Evolutionary conservation across 2,329 filamentous ascomycete genomes (phyloP).

Genomic region (Lachnellula cervina): DNA sequence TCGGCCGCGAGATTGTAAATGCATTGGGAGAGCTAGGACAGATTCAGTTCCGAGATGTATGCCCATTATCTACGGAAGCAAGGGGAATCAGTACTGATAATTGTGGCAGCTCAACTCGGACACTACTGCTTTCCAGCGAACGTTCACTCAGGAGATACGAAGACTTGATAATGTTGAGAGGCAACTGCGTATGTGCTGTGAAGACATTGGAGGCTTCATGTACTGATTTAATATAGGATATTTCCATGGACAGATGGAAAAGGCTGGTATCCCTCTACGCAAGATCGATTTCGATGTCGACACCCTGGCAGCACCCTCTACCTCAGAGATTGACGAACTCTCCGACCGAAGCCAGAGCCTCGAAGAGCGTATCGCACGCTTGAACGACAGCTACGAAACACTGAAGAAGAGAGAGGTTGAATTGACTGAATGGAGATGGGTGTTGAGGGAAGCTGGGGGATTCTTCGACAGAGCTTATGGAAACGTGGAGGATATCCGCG

Average conservation of each 20-base stretch:
- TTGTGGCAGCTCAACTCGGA: constrained; percentile 76
- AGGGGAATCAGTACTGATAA: constrained; percentile 16
- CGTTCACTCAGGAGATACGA: constrained; percentile 96
- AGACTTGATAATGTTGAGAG: constrained; percentile 97
- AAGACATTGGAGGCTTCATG: neutral
- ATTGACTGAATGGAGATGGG: constrained; percentile 97
- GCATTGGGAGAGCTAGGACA: constrained; percentile 92
- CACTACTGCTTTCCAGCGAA: constrained; percentile 90
- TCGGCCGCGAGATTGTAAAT: constrained; percentile 94
- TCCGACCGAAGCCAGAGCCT: constrained; percentile 87
- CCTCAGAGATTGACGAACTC: constrained; percentile 93
- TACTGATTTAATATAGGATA: constrained; percentile 56
- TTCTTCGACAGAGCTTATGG: constrained; percentile 97
- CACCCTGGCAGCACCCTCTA: constrained; percentile 79
- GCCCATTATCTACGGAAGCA: constrained; percentile 1
- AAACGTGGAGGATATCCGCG: constrained; percentile 92
- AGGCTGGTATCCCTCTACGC: constrained; percentile 76
- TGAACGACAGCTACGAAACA: constrained; percentile 98
- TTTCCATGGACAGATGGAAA: constrained; percentile 94
- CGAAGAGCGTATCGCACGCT: constrained; percentile 81
- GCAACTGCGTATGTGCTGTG: constrained; percentile 72
- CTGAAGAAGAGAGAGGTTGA: constrained; percentile 97
- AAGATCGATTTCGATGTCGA: constrained; percentile 89
- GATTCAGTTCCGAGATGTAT: constrained; percentile 95
- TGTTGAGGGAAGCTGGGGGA: constrained; percentile 88